Evolutionary conservation across 2,329 filamentous ascomycete genomes (phyloP).

Genomic region (Xylariaceae sp.): DNA sequence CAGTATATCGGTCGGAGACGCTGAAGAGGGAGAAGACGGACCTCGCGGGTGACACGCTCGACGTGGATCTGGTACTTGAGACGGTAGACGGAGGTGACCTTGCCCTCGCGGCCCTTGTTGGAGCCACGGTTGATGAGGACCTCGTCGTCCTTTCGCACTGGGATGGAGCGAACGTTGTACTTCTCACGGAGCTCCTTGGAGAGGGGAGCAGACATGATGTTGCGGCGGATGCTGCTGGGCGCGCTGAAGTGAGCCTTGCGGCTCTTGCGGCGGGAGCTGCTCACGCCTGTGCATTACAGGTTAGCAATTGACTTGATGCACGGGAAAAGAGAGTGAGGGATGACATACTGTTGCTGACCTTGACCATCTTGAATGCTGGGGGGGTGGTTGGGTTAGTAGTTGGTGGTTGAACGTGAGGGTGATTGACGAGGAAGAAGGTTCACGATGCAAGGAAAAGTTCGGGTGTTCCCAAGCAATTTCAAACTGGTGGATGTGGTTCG

Average conservation of each 20-base stretch:
- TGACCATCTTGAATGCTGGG: conserved; percentile 30
- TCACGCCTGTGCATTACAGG: conserved; percentile 14
- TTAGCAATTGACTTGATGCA: background rate
- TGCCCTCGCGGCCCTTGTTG: conserved; percentile 98
- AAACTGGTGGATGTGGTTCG: conserved; percentile 13
- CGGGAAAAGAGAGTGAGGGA: conserved; percentile 5
- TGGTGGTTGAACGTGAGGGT: conserved; percentile 1
- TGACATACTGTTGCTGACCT: conserved; percentile 28
- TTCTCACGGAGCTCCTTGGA: conserved; percentile 98
- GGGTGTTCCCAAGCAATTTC: conserved; percentile 14
- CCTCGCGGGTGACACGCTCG: conserved; percentile 82
- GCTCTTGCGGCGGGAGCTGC: conserved; percentile 86
- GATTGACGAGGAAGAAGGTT: conserved; percentile 12
- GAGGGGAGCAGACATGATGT: conserved; percentile 94
- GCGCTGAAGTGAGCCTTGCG: conserved; percentile 98
- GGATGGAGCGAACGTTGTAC: conserved; percentile 97
- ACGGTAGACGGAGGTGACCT: conserved; percentile 95
- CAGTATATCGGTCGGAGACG: background rate
- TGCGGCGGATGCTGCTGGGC: conserved; percentile 87
- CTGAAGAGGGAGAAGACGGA: background rate
- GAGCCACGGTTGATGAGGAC: conserved; percentile 86
- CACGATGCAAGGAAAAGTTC: conserved; percentile 12
- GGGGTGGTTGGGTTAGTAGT: conserved; percentile 8
- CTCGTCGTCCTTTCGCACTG: conserved; percentile 96
- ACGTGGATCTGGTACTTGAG: conserved; percentile 97